Percentiles rank a stretch among this genome's conserved stretches.
Conservation (phyloP, 108 stramenopile species). For the Pseudonitzschia delicatissima region DNA sequence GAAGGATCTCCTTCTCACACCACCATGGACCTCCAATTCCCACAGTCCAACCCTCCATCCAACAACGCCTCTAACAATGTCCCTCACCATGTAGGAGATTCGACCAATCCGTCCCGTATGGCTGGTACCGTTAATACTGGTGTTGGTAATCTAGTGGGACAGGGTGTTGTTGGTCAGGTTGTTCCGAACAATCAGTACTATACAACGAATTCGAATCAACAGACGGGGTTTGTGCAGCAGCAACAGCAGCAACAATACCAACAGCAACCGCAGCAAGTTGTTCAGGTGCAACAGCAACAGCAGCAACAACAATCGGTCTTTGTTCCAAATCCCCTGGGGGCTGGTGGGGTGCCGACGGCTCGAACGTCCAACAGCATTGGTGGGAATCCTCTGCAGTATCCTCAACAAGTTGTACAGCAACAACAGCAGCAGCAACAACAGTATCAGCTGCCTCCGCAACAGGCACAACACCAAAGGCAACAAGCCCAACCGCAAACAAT, state of each 20-base stretch:
- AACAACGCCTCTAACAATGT: slow-evolving; percentile 1
- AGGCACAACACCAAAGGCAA: slow-evolving; percentile 21
- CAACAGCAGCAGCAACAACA: slow-evolving; percentile 8
- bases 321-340: slow-evolving; percentile 2
- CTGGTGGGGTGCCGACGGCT: neutral
- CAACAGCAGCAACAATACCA: slow-evolving; percentile 27
- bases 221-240: slow-evolving; percentile 17
- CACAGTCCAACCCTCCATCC: slow-evolving; percentile 2
- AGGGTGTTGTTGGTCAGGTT: neutral
- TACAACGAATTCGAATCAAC: neutral
- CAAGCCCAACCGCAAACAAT: slow-evolving; percentile 9
- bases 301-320: slow-evolving; percentile 13
- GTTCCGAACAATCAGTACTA: neutral
- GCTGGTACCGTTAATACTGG: neutral
- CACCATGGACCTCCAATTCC: neutral
- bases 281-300: slow-evolving; percentile 20
- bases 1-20: neutral
- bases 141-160: neutral
- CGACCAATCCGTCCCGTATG: neutral
- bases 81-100: neutral
- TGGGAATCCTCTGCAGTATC: neutral
- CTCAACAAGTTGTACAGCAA: neutral
- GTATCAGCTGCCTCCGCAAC: neutral
- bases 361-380: neutral
- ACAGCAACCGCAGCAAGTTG: slow-evolving; percentile 22